These are phyloP conservation scores for Hanseniaspora opuntiae DNA, from an alignment of 805 yeast species.

Conservation along the genomic window DNA sequence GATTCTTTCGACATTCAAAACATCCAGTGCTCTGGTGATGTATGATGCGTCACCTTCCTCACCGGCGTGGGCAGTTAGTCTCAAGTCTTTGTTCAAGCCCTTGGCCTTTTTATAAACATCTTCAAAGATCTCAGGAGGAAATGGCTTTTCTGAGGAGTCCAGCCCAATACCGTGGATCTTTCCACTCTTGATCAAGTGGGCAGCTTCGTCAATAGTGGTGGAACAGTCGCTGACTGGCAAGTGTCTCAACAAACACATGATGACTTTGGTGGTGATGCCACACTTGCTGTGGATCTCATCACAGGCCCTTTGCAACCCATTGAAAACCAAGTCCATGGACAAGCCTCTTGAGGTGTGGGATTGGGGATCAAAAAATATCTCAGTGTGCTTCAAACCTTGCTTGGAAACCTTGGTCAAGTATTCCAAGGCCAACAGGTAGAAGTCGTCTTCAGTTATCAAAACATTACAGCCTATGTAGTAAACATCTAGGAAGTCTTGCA, in stretches of 20 bases:
- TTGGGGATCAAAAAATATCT: slow-evolving; percentile 75
- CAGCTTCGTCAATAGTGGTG: slow-evolving; percentile 40
- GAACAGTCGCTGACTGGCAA: slow-evolving; percentile 48
- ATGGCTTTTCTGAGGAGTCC: slow-evolving; percentile 65
- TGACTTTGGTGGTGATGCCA: slow-evolving; percentile 55
- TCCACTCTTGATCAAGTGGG: slow-evolving; percentile 40
- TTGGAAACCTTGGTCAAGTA: slow-evolving; percentile 46
- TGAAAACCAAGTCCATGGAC: slow-evolving; percentile 43
- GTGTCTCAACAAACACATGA: slow-evolving; percentile 74
- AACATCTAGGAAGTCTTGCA: slow-evolving; percentile 66
- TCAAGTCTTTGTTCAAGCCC: slow-evolving; percentile 37
- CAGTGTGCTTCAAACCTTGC: slow-evolving; percentile 58
- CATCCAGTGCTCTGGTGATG: slow-evolving; percentile 44
- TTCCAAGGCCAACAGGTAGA: slow-evolving; percentile 62
- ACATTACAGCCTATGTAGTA: slow-evolving; percentile 75
- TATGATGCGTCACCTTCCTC: slow-evolving; percentile 75
- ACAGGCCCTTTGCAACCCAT: slow-evolving; percentile 57
- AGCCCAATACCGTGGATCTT: slow-evolving; percentile 65
- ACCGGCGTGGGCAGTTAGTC: slow-evolving; percentile 77
- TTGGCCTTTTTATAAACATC: slow-evolving; percentile 46
- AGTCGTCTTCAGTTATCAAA: slow-evolving; percentile 55
- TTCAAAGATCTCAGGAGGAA: slow-evolving; percentile 56
- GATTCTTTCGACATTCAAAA: slow-evolving; percentile 51
- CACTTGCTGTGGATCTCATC: slow-evolving; percentile 40
- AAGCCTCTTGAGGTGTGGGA: slow-evolving; percentile 63